Evolutionary conservation across 306 rosid genomes (phyloP), one percentile per base, ranked within the genome.

Genomic region (Dicorynia guianensis): DNA sequence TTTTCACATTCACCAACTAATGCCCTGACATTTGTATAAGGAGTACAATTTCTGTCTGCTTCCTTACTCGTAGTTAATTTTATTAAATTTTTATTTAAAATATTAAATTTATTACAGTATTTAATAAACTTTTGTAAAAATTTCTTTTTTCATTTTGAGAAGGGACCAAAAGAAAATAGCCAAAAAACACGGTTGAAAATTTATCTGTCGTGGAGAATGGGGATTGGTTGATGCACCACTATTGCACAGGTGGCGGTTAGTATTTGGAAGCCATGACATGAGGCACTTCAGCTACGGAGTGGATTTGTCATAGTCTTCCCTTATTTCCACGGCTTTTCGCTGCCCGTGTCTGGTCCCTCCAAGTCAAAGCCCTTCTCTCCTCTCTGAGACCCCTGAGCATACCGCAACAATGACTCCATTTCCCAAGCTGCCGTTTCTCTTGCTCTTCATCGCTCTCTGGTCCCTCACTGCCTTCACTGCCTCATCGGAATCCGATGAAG

Each of bases 401-500:
- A 47, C 12, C 15, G 67, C 34, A 6, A 13, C 76, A 66, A 90
- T 90, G 95, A 43, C 85, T 40, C 36, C 59, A 19, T 48, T 70
- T 11, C 52, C 38, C 44, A 83, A 74, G 10, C 36, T 43, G 2
- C 18, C 81, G 47, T 68, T 66, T 3, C 5, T 69, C 60, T 25
- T 77, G 3, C 30, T 89, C 74, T 15, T 80, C 61, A 0, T 80
- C 38, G 5, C 34, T 7, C 12, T 81, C n/a, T 17, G 8, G 3
- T 62, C n/a, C 49, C 36, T 63, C 36, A 7, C 30, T 67, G 1
- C 72, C 69, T 38, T 76, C 40, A 65, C 20, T 14, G 52, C 55
- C 11, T 18, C 30, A 2, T 40, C 86, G 12, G 25, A 25, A 1
- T 82, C 87, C 20, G 56, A 48, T 39, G 67, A 74, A 0, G 87